phyloP scores from a whole-genome alignment of 129 eudicot genomes.

The Silybum marianum region DNA sequence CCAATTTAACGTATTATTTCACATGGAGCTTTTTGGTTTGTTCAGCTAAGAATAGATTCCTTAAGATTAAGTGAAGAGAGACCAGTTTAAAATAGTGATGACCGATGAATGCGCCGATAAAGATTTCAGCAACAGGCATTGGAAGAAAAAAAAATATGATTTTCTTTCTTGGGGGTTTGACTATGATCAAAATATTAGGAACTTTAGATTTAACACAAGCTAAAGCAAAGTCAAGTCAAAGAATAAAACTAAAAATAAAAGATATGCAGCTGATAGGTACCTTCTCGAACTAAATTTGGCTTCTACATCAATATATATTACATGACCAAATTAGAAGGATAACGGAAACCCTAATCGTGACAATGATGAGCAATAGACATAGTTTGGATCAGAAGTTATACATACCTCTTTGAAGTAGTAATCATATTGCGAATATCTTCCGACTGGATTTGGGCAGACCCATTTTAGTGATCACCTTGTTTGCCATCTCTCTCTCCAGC shows the following conservation, averaged over 20 bases:
- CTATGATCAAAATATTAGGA: not conserved
- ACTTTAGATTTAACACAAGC: not conserved
- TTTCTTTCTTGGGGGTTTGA: too few relatives aligned
- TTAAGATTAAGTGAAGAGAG: too few relatives aligned
- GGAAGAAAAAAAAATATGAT: too few relatives aligned
- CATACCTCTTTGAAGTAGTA: constrained; percentile 56
- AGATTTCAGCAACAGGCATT: too few relatives aligned
- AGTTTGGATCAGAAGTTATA: constrained; percentile 6
- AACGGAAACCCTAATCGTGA: constrained; percentile 21
- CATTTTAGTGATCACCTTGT: constrained; percentile 68
- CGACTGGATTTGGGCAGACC: constrained; percentile 61
- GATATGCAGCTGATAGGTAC: constrained; percentile 28
- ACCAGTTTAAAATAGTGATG: too few relatives aligned
- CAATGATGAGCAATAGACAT: not conserved
- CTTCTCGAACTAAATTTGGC: constrained; percentile 85
- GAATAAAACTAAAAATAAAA: not conserved
- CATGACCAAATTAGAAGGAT: constrained; percentile 44
- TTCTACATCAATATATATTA: constrained; percentile 79
- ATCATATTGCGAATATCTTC: constrained; percentile 69
- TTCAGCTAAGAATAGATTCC: too few relatives aligned
- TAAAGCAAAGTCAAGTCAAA: not conserved
- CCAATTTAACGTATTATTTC: too few relatives aligned
- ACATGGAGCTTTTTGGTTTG: too few relatives aligned
- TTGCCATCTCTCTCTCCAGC: constrained; percentile 42
- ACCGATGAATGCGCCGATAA: too few relatives aligned